A percentile compares a stretch with the other conserved stretches of the same genome.
phyloP scores from a whole-genome alignment of 257 asterid species.

The Leptodermis oblonga region DNA sequence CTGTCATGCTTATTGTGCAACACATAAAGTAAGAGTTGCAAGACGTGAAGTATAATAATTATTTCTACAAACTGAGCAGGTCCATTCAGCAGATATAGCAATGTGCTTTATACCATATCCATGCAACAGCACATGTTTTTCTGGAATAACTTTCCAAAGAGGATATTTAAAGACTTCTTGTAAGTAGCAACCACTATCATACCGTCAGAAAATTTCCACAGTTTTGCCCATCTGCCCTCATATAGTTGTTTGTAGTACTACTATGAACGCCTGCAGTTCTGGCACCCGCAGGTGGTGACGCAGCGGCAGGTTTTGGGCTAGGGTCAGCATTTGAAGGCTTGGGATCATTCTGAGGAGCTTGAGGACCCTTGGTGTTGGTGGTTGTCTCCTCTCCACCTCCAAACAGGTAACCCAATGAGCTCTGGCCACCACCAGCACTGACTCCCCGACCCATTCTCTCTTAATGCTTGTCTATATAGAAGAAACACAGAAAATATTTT shows the following conservation, averaged over 20 bases:
- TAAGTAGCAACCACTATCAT: not conserved
- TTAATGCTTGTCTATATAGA: not conserved
- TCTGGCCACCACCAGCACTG: conserved; percentile 86
- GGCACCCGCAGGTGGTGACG: conserved; percentile 25
- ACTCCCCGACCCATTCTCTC: conserved; percentile 72
- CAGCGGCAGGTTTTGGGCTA: conserved; percentile 27
- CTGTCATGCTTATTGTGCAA: too few relatives aligned
- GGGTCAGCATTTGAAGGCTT: conserved; percentile 30
- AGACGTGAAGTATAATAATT: not conserved
- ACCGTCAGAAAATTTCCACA: conserved; percentile 75
- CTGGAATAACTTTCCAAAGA: not conserved
- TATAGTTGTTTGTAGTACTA: conserved; percentile 50
- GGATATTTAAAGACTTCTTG: not conserved
- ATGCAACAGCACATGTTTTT: too few relatives aligned
- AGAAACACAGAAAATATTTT: not conserved
- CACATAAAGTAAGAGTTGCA: too few relatives aligned
- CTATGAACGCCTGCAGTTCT: conserved; percentile 35
- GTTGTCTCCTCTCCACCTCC: conserved; percentile 58
- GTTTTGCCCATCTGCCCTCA: conserved; percentile 71
- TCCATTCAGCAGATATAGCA: not conserved
- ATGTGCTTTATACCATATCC: not conserved
- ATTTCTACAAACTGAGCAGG: not conserved
- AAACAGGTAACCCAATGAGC: conserved; percentile 81
- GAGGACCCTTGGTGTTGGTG: conserved; percentile 29
- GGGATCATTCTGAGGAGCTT: conserved; percentile 22